Conservation (phyloP, 164 flowering plant species). For the Macadamia tetraphylla region DNA sequence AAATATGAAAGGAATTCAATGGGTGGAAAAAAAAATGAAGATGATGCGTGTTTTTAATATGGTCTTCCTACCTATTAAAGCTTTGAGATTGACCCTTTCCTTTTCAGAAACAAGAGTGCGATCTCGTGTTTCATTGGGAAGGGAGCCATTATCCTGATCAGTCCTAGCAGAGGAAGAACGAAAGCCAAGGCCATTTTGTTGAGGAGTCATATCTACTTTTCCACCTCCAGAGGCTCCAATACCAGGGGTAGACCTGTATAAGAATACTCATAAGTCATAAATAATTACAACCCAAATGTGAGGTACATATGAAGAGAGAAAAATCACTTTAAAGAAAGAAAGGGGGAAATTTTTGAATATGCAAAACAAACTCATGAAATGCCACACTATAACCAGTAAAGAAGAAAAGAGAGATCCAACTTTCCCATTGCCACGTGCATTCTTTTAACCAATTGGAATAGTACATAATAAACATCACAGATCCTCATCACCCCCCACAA, state of each 20-base stretch:
- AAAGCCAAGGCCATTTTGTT: constrained; percentile 40
- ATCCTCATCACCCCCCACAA: no score
- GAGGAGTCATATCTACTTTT: constrained; percentile 49
- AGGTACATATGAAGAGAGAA: neutral
- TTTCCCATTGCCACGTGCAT: no score
- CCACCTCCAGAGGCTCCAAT: constrained; percentile 53
- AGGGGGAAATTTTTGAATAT: neutral
- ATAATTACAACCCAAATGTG: neutral
- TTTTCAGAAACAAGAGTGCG: constrained; percentile 54
- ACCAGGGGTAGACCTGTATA: constrained; percentile 53
- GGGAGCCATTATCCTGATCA: constrained; percentile 53
- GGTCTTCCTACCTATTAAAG: constrained; percentile 59
- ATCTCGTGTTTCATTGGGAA: constrained; percentile 57
- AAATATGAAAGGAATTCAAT: neutral
- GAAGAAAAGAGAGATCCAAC: neutral
- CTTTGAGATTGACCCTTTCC: constrained; percentile 61
- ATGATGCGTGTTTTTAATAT: neutral
- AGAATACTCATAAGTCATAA: neutral
- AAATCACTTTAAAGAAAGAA: neutral
- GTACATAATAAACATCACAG: no score
- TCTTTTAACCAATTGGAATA: no score
- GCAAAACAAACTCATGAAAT: neutral
- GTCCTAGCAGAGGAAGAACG: constrained; percentile 45
- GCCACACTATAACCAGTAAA: neutral
- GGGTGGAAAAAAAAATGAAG: neutral